Percentiles rank a stretch among this genome's conserved stretches.
Evolutionary conservation across 306 rosid genomes (phyloP).

Genomic region (Rosa chinensis): DNA sequence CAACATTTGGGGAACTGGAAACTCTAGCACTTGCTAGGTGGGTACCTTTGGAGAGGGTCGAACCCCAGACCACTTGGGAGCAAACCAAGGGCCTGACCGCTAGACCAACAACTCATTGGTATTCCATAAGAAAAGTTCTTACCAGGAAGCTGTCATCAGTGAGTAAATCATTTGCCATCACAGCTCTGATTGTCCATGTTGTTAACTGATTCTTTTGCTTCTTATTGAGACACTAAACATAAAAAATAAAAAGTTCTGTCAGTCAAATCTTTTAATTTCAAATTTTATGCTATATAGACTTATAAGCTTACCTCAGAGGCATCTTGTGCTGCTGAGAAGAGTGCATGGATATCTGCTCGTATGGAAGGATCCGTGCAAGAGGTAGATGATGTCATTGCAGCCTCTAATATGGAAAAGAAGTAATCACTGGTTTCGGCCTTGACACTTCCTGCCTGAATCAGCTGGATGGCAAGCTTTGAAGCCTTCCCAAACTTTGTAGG

Average conservation of each 20-base stretch:
- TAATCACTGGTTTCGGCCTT: conserved; percentile 64
- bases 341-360: conserved; percentile 69
- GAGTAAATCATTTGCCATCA: conserved; percentile 73
- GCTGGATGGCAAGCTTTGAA: conserved; percentile 85
- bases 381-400: conserved; percentile 68
- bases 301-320: conserved; percentile 53
- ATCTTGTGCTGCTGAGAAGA: conserved; percentile 65
- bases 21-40: too few species aligned
- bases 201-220: conserved; percentile 77
- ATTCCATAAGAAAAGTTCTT: conserved; percentile 26
- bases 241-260: neutral
- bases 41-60: too few species aligned
- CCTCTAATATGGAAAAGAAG: conserved; percentile 70
- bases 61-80: too few species aligned
- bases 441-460: conserved; percentile 88
- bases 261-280: neutral
- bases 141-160: conserved; percentile 97
- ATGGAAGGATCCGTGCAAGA: conserved; percentile 76
- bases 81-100: too few species aligned
- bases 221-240: conserved; percentile 59
- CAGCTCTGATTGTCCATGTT: conserved; percentile 62
- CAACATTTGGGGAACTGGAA: too few species aligned
- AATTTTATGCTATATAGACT: conserved; percentile 1
- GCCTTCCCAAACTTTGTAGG: conserved; percentile 82
- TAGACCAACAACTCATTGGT: too few species aligned